These are phyloP conservation scores for Phytophthora crassamura DNA, from an alignment of 352 stramenopile species.

Conservation along the genomic window DNA sequence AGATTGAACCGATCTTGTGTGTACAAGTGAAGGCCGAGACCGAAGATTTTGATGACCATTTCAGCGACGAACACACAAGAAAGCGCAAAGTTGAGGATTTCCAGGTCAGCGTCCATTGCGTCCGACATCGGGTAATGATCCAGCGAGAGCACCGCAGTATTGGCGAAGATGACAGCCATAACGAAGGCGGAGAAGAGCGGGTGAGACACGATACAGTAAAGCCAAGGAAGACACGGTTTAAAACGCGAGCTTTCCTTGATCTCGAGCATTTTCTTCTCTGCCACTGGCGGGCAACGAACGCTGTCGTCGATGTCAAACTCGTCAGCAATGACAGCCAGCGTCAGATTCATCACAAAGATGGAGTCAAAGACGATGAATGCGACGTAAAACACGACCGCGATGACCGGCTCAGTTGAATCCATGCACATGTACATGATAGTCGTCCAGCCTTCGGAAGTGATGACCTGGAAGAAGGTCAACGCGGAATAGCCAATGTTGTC, in stretches of 20 bases:
- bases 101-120: conserved; percentile 50
- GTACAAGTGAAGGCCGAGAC: conserved; percentile 76
- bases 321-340: conserved; percentile 91
- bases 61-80: conserved; percentile 76
- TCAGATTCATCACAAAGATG: conserved; percentile 94
- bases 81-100: conserved; percentile 81
- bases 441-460: conserved; percentile 95
- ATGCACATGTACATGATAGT: conserved; percentile 92
- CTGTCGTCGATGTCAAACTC: conserved; percentile 82
- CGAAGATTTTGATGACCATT: conserved; percentile 83
- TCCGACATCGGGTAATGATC: conserved; percentile 82
- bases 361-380: conserved; percentile 88
- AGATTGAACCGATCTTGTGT: conserved; percentile 75
- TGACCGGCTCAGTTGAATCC: conserved; percentile 53
- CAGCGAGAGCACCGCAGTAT: conserved; percentile 82
- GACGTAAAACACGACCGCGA: conserved; percentile 86
- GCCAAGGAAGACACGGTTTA: conserved; percentile 34
- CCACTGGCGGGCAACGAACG: conserved; percentile 33
- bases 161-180: conserved; percentile 79
- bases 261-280: conserved; percentile 23
- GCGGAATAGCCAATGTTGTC: conserved; percentile 90
- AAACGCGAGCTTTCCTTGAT: conserved; percentile 14
- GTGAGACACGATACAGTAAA: conserved; percentile 65
- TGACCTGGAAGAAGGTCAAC: conserved; percentile 92
- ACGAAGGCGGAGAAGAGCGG: conserved; percentile 59